phyloP scores from a whole-genome alignment of 768 basidiomycete genomes.

The Collybia nuda region DNA sequence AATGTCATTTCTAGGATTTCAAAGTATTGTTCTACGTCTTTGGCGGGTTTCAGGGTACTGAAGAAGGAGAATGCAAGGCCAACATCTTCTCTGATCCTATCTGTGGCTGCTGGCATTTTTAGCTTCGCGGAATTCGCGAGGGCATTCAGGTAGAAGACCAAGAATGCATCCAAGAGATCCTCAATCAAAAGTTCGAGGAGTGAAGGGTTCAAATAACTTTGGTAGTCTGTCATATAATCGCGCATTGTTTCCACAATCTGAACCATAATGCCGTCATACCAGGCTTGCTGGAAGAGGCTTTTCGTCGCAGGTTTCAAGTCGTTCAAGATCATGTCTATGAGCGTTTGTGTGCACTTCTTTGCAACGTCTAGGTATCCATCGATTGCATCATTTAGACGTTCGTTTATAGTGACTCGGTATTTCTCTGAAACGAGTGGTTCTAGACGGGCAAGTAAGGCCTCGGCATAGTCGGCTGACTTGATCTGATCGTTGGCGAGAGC shows the following conservation, averaged over 20 bases:
- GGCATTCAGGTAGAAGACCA: conserved; percentile 87
- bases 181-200: conserved; percentile 91
- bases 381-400: conserved; percentile 91
- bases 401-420: conserved; percentile 80
- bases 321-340: conserved; percentile 94
- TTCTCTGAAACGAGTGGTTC: conserved; percentile 94
- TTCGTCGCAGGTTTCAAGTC: conserved; percentile 89
- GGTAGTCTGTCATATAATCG: conserved; percentile 96
- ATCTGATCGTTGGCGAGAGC: conserved; percentile 98
- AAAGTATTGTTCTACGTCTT: conserved; percentile 81
- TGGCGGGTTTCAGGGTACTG: conserved; percentile 67
- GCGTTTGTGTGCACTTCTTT: conserved; percentile 92
- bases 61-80: conserved; percentile 80
- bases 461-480: conserved; percentile 92
- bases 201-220: conserved; percentile 85
- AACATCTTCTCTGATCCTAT: conserved; percentile 82
- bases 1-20: conserved; percentile 85
- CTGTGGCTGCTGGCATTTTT: conserved; percentile 80
- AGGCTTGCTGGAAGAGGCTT: conserved; percentile 74
- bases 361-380: conserved; percentile 98
- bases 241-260: conserved; percentile 95
- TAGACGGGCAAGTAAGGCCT: conserved; percentile 79
- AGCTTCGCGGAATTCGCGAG: conserved; percentile 84
- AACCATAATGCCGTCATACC: conserved; percentile 89
- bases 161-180: conserved; percentile 88